Base-by-base conservation (phyloP, 192 early-diverging fungal genomes). In the Phlyctochytrium bullatum region DNA sequence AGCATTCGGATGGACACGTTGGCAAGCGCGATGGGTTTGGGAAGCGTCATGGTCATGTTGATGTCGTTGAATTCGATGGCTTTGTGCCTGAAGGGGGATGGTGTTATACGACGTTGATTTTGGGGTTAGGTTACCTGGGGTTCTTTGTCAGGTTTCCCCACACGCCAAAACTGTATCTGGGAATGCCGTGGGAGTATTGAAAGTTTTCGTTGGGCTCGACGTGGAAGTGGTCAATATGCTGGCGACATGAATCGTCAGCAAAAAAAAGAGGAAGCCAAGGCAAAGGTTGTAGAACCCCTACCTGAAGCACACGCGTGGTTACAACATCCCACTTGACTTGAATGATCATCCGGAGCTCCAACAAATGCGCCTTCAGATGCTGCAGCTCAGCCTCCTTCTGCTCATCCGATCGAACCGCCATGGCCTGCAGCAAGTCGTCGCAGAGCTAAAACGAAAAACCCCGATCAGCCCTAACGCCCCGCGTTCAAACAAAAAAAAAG, bases 61-160 rank as follows among this genome's bases (percentile, higher is more conserved):
- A 68, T 40, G 33, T 80, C 64, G 29, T 30, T 14, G 60, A 83
- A 85, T 20, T 85, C 83, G 33, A 85, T 76, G 16, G 66, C 57
- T 66, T 85, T 85, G 67, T 79, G 71, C 35, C 79, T 80, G 36
- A 6, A 14, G 16, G 36, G 60, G 17, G 0, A 29, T n/a, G n/a
- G n/a, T n/a, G 60, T 72, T 2, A 74, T 52, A 20, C 12, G 67
- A 1, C 32, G 65, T 61, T 54, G 52, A 25, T 59, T 1, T 6
- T 6, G 20, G 40, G 6, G 40, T 6, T 14, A 20, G 6, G 40
- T 20, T 59, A 78, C 78, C 83, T 74, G 17, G 83, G 83, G 56
- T 85, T 85, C 47, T 74, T 75, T 4, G 80, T 82, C 56, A 85
- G 59, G 52, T 85, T 85, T 23, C 76, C 83, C 83, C 83, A 85